These are phyloP conservation scores for Scutellaria baicalensis DNA, from an alignment of 257 asterid species.

Conservation along the genomic window DNA sequence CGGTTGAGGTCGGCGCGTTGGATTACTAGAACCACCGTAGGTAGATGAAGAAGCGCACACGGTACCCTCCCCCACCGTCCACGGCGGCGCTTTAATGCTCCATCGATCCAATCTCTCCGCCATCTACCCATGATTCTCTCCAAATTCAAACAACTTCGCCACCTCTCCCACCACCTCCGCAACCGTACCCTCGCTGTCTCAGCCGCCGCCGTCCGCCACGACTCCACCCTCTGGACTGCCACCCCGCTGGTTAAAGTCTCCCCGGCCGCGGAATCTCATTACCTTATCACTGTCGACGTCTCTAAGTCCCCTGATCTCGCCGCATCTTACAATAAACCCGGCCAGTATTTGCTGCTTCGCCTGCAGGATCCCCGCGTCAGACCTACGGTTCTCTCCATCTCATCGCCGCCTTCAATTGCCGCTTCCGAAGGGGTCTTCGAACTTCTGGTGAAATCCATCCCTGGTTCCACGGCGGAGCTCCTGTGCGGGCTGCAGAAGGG, in stretches of 20 bases:
- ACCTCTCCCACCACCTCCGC: slow-evolving; percentile 31
- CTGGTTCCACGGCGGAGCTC: slow-evolving; percentile 84
- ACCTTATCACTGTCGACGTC: slow-evolving; percentile 68
- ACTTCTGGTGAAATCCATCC: slow-evolving; percentile 57
- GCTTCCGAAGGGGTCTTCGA: slow-evolving; percentile 61
- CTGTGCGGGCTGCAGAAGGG: slow-evolving; percentile 64
- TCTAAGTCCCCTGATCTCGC: slow-evolving; percentile 68
- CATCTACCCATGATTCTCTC: slow-evolving; percentile 51
- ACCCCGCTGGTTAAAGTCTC: slow-evolving; percentile 44
- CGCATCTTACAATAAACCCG: slow-evolving; percentile 54
- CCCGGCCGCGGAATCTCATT: slow-evolving; percentile 69
- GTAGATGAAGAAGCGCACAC: slow-evolving; percentile 1
- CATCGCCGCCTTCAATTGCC: slow-evolving; percentile 81
- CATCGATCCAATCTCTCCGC: slow-evolving; percentile 27
- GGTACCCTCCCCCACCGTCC: slow-evolving; percentile 18
- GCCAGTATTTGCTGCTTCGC: slow-evolving; percentile 79
- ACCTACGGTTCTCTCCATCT: slow-evolving; percentile 64
- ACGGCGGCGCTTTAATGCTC: slow-evolving; percentile 57
- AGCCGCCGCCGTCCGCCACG: slow-evolving; percentile 52
- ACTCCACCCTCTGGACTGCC: slow-evolving; percentile 47
- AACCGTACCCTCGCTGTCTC: slow-evolving; percentile 33
- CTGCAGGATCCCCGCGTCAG: slow-evolving; percentile 36
- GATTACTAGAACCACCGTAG: background rate
- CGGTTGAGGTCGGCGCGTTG: too few species aligned
- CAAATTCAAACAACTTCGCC: slow-evolving; percentile 27